Conservation (phyloP, 495 filamentous ascomycete species). For the Penicillium bovifimosum region DNA sequence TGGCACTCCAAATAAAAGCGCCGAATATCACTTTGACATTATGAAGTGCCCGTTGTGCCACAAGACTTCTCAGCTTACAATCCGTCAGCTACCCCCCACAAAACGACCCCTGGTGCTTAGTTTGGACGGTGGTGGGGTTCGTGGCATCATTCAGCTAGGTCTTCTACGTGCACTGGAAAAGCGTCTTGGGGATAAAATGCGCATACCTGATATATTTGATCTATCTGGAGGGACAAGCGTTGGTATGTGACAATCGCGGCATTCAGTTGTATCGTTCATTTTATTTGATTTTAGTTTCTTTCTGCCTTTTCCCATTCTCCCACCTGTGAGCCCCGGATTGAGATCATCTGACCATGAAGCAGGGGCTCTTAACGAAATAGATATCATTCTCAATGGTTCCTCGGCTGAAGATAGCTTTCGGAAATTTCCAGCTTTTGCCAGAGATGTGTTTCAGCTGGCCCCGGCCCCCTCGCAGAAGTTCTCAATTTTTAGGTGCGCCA, state of each 20-base stretch:
- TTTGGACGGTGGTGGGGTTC: slow-evolving; percentile 53
- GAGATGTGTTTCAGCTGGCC: slow-evolving; percentile 4
- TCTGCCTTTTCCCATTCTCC: neutral
- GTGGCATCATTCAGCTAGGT: slow-evolving; percentile 45
- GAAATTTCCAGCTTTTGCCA: slow-evolving; percentile 11
- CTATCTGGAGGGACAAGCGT: slow-evolving; percentile 46
- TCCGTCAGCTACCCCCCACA: slow-evolving; percentile 30
- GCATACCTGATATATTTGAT: slow-evolving; percentile 45
- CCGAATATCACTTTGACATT: slow-evolving; percentile 19
- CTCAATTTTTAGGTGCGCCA: neutral
- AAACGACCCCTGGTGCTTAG: slow-evolving; percentile 50
- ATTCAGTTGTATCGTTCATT: neutral
- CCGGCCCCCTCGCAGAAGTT: neutral
- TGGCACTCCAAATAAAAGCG: neutral
- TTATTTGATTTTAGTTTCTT: no score
- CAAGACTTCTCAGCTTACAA: slow-evolving; percentile 25
- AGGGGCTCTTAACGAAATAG: slow-evolving; percentile 2
- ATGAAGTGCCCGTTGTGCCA: slow-evolving; percentile 31
- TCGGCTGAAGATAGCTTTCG: slow-evolving; percentile 7
- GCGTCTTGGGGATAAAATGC: slow-evolving; percentile 30
- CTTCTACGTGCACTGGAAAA: slow-evolving; percentile 42
- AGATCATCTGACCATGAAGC: neutral
- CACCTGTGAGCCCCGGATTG: neutral
- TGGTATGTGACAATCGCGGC: slow-evolving; percentile 30
- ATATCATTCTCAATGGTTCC: slow-evolving; percentile 1